Conservation (phyloP, 768 basidiomycete genomes). For the Lyophyllum atratum region DNA sequence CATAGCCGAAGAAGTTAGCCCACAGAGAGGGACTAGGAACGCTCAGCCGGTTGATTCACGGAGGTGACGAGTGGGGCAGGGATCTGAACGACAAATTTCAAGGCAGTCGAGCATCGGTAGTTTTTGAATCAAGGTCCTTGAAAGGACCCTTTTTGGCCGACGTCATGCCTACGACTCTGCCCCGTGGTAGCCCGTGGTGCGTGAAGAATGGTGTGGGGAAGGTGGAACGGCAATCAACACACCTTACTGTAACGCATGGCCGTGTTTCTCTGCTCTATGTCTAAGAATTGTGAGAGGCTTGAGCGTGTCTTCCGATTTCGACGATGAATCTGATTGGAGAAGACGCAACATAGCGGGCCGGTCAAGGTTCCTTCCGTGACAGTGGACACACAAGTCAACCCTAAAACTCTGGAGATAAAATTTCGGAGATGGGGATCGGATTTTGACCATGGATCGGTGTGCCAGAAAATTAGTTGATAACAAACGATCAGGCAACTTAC, state of each 20-base stretch:
- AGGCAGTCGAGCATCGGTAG: neutral
- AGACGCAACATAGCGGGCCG: constrained; percentile 4
- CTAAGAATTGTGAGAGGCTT: neutral
- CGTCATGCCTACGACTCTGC: neutral
- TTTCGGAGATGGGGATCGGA: constrained; percentile 13
- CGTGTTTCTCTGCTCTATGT: neutral
- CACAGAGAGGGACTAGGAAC: neutral
- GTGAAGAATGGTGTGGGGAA: constrained; percentile 2
- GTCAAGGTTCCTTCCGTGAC: neutral
- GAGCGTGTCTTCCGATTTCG: neutral
- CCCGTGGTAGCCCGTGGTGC: constrained; percentile 1
- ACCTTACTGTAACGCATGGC: neutral
- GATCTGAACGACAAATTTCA: neutral
- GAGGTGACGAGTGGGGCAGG: constrained; percentile 6
- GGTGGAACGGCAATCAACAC: constrained; percentile 1
- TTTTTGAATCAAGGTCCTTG: constrained; percentile 6
- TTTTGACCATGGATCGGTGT: neutral
- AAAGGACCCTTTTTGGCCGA: neutral
- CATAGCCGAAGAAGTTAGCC: neutral
- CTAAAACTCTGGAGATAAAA: constrained; percentile 13
- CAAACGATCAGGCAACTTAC: neutral
- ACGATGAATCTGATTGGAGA: constrained; percentile 2
- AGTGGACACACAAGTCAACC: constrained; percentile 7
- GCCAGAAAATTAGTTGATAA: neutral
- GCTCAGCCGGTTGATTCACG: neutral